Base-by-base conservation (phyloP, 345 rosid species). In the Gossypium herbaceum region DNA sequence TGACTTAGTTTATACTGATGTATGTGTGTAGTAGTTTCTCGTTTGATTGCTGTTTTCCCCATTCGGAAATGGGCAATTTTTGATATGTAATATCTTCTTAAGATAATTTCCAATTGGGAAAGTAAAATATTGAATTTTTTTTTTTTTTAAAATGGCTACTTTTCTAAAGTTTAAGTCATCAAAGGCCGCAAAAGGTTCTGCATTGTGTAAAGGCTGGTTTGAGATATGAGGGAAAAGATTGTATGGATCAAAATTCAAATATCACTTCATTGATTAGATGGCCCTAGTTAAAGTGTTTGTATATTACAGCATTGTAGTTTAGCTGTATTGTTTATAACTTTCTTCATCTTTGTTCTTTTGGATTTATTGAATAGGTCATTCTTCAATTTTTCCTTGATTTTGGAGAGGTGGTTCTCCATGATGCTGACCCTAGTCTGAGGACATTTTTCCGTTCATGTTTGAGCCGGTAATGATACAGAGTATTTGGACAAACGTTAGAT, bases 311-410 rank as follows among this genome's bases (percentile, higher is more conserved):
- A 71, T 71, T 55, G 52, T 34, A 57, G 54, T 44, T 22, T 48
- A 51, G 13, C 20, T 15, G 7, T 57, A 19, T 61, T 60, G 16
- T 56, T 43, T 72, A 8, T 45, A 92, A 29, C 20, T 51, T 63
- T 39, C 16, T 45, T 61, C 10, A 25, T 72, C 61, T 54, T 1
- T 56, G 17, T 44, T 66, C 29, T 45, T 45, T 45, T 67, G 34
- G 55, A 67, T 67, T 75, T 71, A 15, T 57, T 24, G 9, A 65
- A 51, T 81, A 94, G 98, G 93, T 84, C 13, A 90, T 95, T 83
- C 91, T 95, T 80, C 97, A 88, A 74, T 90, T 91, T 84, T 93
- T 82, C 80, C 92, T 95, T 59, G 97, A 91, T 81, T 93, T 88
- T 54, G 98, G 99, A 22, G 99, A 95, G 59, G 71, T 86, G 69